phyloP scores from a whole-genome alignment of 2,329 filamentous ascomycete species.

The Podosphaera fusca region DNA sequence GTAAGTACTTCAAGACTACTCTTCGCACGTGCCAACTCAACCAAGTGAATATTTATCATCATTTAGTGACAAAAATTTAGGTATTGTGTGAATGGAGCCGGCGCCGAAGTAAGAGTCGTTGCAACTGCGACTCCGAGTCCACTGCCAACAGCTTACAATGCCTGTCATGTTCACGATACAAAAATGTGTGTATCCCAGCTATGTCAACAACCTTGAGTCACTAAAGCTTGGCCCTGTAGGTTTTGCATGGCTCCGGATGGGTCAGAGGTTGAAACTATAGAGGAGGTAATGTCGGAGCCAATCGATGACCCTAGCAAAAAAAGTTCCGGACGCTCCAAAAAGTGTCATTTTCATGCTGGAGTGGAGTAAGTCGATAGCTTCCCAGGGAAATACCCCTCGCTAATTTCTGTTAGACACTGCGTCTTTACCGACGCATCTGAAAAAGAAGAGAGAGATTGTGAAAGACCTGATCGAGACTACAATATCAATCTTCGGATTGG shows the following conservation, averaged over 20 bases:
- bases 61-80: constrained; percentile 10
- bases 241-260: constrained; percentile 38
- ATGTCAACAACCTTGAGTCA: background rate
- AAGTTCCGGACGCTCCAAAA: constrained; percentile 15
- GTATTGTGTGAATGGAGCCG: constrained; percentile 20
- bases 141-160: constrained; percentile 36
- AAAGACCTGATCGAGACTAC: constrained; percentile 32
- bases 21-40: background rate
- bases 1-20: background rate
- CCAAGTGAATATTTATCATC: background rate
- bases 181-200: constrained; percentile 25
- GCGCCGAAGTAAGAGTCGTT: constrained; percentile 21
- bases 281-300: constrained; percentile 5
- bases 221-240: constrained; percentile 17
- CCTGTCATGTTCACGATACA: constrained; percentile 36
- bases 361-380: constrained; percentile 33
- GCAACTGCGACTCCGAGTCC: constrained; percentile 28
- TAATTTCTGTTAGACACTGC: constrained; percentile 10
- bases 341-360: constrained; percentile 54
- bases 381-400: constrained; percentile 4
- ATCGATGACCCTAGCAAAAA: constrained; percentile 7
- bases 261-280: constrained; percentile 33
- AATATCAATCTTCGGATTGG: constrained; percentile 46
- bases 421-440: constrained; percentile 3
- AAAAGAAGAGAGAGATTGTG: constrained; percentile 20